A percentile compares a stretch with the other conserved stretches of the same genome.
These are phyloP conservation scores for Pterulicium gracile DNA, from an alignment of 1,284 basidiomycete genomes.

Conservation along the genomic window DNA sequence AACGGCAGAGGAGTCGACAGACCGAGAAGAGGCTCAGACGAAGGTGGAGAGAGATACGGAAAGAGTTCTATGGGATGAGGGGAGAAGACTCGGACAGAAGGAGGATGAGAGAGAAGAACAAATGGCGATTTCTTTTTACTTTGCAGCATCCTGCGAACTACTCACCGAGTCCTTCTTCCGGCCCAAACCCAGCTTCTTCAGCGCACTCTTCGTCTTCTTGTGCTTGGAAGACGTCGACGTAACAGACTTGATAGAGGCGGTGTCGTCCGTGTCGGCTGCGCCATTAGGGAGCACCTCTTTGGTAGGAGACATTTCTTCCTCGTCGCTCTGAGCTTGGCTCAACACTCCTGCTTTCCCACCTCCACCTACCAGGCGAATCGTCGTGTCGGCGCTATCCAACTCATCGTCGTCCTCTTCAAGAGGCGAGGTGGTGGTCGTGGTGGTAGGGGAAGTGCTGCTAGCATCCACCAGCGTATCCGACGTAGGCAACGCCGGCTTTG, in stretches of 20 bases:
- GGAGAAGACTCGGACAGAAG: no score
- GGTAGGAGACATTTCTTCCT: not conserved
- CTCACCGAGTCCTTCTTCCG: conserved; percentile 44
- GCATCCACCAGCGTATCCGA: not conserved
- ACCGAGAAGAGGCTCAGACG: no score
- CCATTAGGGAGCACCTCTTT: conserved; percentile 15
- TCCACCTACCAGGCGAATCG: conserved; percentile 48
- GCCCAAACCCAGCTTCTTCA: conserved; percentile 43
- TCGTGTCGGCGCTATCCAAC: conserved; percentile 23
- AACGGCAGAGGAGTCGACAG: no score
- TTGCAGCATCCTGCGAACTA: conserved; percentile 23
- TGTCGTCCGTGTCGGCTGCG: conserved; percentile 13
- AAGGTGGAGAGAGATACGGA: no score
- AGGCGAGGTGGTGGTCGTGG: not conserved
- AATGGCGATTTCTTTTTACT: not conserved
- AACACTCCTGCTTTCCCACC: conserved; percentile 26
- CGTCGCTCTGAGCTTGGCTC: conserved; percentile 12
- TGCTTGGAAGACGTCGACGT: conserved; percentile 17
- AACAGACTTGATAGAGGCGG: conserved; percentile 14
- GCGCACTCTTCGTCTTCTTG: conserved; percentile 44
- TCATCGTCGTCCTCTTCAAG: conserved; percentile 14
- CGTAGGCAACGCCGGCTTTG: not conserved
- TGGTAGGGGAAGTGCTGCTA: not conserved
- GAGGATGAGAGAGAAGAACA: no score
- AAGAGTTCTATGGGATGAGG: no score